phyloP scores from a whole-genome alignment of 2,329 filamentous ascomycete genomes.

The Emergomyces africanus region DNA sequence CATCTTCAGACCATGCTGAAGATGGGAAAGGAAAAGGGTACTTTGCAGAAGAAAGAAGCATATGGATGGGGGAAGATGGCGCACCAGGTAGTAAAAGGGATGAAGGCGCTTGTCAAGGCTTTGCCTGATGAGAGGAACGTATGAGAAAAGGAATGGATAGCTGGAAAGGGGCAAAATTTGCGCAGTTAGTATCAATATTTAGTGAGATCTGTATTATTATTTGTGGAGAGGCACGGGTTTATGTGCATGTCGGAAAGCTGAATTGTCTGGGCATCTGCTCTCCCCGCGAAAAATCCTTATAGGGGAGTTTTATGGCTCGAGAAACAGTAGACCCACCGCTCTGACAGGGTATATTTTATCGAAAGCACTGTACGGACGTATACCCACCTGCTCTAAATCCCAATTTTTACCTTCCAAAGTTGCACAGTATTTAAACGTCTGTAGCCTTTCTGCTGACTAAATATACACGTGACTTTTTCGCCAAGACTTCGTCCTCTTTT shows the following conservation, averaged over 20 bases:
- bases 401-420: too few species aligned
- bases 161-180: not conserved
- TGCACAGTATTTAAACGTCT: too few species aligned
- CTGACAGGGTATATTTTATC: too few species aligned
- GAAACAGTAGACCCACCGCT: too few species aligned
- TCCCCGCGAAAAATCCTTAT: too few species aligned
- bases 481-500: conserved; percentile 6
- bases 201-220: not conserved
- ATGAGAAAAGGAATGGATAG: not conserved
- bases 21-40: conserved; percentile 7
- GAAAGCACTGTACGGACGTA: too few species aligned
- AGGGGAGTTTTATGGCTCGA: too few species aligned
- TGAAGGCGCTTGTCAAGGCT: conserved; percentile 8
- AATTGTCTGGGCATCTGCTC: not conserved
- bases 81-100: conserved; percentile 8
- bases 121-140: not conserved
- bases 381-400: too few species aligned
- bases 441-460: too few species aligned
- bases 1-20: conserved; percentile 13
- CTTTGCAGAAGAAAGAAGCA: not conserved
- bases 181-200: not conserved
- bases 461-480: conserved; percentile 10
- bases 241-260: not conserved
- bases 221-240: not conserved
- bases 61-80: conserved; percentile 12